Evolutionary conservation across 1,284 basidiomycete species (phyloP).

Genomic region (Gomphus bonarii): DNA sequence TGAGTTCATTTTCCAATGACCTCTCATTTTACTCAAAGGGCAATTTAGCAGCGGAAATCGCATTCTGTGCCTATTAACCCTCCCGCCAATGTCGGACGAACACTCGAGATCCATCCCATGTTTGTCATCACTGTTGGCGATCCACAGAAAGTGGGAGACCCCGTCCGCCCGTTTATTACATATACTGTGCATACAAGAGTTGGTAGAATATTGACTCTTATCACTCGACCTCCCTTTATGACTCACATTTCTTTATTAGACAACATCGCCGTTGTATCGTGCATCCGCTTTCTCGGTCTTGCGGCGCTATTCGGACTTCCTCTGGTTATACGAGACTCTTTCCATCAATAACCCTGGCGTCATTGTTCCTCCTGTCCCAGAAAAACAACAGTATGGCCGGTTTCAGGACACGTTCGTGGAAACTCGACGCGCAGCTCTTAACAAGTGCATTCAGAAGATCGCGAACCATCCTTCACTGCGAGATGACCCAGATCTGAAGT

Average conservation of each 20-base stretch:
- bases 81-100: slow-evolving; percentile 19
- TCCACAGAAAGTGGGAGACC: slow-evolving; percentile 89
- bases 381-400: slow-evolving; percentile 87
- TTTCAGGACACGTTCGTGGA: slow-evolving; percentile 87
- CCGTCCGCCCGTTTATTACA: slow-evolving; percentile 85
- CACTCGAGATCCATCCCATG: slow-evolving; percentile 42
- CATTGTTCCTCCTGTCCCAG: slow-evolving; percentile 92
- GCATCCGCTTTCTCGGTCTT: slow-evolving; percentile 85
- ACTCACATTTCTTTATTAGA: slow-evolving; percentile 32
- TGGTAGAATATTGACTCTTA: slow-evolving; percentile 17
- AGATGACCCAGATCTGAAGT: slow-evolving; percentile 73
- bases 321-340: slow-evolving; percentile 92
- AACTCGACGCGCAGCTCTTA: slow-evolving; percentile 73
- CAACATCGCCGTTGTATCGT: slow-evolving; percentile 72
- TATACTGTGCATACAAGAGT: slow-evolving; percentile 89
- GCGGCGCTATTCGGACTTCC: slow-evolving; percentile 91
- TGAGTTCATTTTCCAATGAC: slow-evolving; percentile 10
- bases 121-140: slow-evolving; percentile 84
- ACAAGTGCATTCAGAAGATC: slow-evolving; percentile 83
- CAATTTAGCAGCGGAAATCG: slow-evolving; percentile 8
- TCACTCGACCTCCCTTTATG: not conserved
- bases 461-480: slow-evolving; percentile 80
- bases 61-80: slow-evolving; percentile 8
- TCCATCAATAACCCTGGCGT: slow-evolving; percentile 92
- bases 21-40: slow-evolving; percentile 11